Evolutionary conservation across 768 basidiomycete species (phyloP).

Genomic region (Calvatia gigantea): DNA sequence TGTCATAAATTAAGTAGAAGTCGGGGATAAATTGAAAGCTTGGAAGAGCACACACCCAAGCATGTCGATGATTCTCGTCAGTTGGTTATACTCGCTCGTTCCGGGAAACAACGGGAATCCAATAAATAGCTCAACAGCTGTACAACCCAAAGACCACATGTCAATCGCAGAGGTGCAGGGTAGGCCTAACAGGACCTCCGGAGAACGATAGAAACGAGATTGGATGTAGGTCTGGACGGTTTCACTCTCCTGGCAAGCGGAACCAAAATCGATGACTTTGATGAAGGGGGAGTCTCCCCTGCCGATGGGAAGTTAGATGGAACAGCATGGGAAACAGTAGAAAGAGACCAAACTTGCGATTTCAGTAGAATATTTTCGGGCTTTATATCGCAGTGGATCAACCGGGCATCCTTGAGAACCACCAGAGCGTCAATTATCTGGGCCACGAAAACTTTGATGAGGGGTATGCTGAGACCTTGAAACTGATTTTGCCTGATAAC

Average conservation of each 20-base stretch:
- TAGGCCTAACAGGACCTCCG: slow-evolving; percentile 93
- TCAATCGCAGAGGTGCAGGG: slow-evolving; percentile 95
- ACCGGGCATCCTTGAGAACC: slow-evolving; percentile 88
- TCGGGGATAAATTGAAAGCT: background rate
- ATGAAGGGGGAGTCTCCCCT: slow-evolving; percentile 96
- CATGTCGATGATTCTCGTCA: slow-evolving; percentile 97
- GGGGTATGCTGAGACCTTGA: slow-evolving; percentile 92
- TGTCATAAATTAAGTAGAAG: slow-evolving; percentile 9
- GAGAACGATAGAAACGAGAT: slow-evolving; percentile 96
- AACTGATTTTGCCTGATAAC: slow-evolving; percentile 99
- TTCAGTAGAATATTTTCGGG: slow-evolving; percentile 98
- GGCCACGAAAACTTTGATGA: slow-evolving; percentile 98
- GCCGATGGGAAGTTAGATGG: slow-evolving; percentile 4
- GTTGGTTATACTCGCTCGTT: slow-evolving; percentile 98
- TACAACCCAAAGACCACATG: slow-evolving; percentile 99
- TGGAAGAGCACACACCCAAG: slow-evolving; percentile 69
- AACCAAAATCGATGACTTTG: slow-evolving; percentile 99
- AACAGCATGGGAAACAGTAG: slow-evolving; percentile 1
- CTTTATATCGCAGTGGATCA: slow-evolving; percentile 98
- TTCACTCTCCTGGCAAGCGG: slow-evolving; percentile 97
- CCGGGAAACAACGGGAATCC: slow-evolving; percentile 97
- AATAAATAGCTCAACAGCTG: slow-evolving; percentile 96
- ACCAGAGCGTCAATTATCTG: slow-evolving; percentile 91
- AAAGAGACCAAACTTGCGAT: slow-evolving; percentile 52
- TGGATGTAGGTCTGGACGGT: slow-evolving; percentile 99